Conservation (phyloP, 805 yeast genomes). For the Priceomyces carsonii region DNA sequence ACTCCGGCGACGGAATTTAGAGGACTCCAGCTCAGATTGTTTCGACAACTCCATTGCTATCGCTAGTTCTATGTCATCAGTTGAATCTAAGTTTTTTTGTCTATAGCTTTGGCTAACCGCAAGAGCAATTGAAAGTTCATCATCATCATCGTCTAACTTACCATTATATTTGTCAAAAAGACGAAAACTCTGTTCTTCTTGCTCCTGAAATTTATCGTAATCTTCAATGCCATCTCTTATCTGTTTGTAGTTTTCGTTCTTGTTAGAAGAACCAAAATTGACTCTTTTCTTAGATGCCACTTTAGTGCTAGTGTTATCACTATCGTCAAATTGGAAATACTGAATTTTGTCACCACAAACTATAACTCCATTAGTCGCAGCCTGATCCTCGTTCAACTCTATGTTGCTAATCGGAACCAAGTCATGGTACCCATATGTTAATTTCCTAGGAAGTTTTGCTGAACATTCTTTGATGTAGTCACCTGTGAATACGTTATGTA, state of each 20-base stretch:
- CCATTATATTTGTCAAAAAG: slow-evolving; percentile 52
- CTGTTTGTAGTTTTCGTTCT: slow-evolving; percentile 22
- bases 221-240: slow-evolving; percentile 38
- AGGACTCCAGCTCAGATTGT: slow-evolving; percentile 3
- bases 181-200: slow-evolving; percentile 18
- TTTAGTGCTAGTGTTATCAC: slow-evolving; percentile 5
- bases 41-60: slow-evolving; percentile 20
- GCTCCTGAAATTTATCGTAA: slow-evolving; percentile 29
- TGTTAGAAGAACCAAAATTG: slow-evolving; percentile 20
- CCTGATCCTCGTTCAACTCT: slow-evolving; percentile 23
- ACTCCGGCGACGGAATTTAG: not conserved
- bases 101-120: slow-evolving; percentile 38
- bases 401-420: slow-evolving; percentile 27
- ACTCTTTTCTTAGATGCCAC: slow-evolving; percentile 18
- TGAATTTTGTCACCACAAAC: slow-evolving; percentile 44
- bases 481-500: slow-evolving; percentile 47
- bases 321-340: slow-evolving; percentile 48
- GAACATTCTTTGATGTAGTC: slow-evolving; percentile 35
- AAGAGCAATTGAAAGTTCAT: slow-evolving; percentile 42
- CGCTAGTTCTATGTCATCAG: slow-evolving; percentile 30
- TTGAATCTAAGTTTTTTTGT: slow-evolving; percentile 5
- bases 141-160: slow-evolving; percentile 33
- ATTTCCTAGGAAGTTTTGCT: slow-evolving; percentile 27
- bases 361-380: slow-evolving; percentile 37
- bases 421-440: slow-evolving; percentile 19